Conservation (phyloP, 805 yeast genomes). For the Pichia ethanolica region DNA sequence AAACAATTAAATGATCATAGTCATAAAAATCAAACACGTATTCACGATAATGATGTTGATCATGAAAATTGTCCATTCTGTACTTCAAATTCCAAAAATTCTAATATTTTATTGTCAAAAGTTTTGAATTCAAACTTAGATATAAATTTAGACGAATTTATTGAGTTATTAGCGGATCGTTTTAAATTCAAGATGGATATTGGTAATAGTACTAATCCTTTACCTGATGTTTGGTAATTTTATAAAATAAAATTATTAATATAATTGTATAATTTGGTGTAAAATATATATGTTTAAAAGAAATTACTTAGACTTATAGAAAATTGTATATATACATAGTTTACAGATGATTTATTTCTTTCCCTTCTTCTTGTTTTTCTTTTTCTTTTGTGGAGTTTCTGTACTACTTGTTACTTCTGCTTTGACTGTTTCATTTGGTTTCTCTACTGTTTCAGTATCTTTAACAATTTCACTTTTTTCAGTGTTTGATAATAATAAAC, state of each 20-base stretch:
- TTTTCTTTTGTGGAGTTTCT: slow-evolving; percentile 5
- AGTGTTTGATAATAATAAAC: slow-evolving; percentile 20
- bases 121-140: background rate
- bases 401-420: background rate
- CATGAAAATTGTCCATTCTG: slow-evolving; percentile 9
- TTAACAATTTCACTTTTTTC: slow-evolving; percentile 14
- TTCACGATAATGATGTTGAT: background rate
- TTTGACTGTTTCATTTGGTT: background rate
- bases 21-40: background rate
- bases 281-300: background rate
- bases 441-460: background rate
- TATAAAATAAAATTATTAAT: background rate
- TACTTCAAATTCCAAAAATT: background rate
- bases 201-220: background rate
- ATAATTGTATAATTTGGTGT: background rate
- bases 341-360: slow-evolving; percentile 9
- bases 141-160: background rate
- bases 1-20: slow-evolving; percentile 2
- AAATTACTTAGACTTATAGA: too few species aligned
- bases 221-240: slow-evolving; percentile 8
- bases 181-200: slow-evolving; percentile 3
- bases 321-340: background rate
- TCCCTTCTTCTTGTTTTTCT: slow-evolving; percentile 20
- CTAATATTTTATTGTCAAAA: background rate
- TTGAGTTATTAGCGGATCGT: slow-evolving; percentile 6